These are phyloP conservation scores for Geotrichum europaeum DNA, from an alignment of 1,139 yeast genomes.

Conservation along the genomic window DNA sequence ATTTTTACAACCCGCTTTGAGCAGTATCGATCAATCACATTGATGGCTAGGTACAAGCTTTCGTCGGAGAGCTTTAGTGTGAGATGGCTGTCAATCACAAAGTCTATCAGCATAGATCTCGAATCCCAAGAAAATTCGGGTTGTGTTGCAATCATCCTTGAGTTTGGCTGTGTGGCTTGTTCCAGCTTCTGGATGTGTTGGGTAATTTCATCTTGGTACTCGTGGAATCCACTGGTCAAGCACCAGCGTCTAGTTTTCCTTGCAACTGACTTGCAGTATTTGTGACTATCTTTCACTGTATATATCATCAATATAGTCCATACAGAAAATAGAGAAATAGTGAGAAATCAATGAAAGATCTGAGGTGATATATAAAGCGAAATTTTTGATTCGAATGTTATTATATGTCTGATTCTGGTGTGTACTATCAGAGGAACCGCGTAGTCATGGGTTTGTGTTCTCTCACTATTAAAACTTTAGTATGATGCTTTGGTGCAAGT, in stretches of 20 bases:
- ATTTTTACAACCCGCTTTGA: conserved; percentile 72
- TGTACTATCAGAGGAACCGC: not conserved
- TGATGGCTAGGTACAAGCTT: conserved; percentile 79
- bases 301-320: not conserved
- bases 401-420: not conserved
- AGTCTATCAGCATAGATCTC: conserved; percentile 83
- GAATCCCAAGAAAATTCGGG: conserved; percentile 90
- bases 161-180: conserved; percentile 25
- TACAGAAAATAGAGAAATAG: no score
- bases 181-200: not conserved
- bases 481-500: no score
- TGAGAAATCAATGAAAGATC: not conserved
- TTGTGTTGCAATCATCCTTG: conserved; percentile 73
- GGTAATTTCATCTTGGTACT: not conserved
- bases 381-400: not conserved
- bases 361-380: not conserved
- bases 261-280: not conserved
- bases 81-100: conserved; percentile 71
- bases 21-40: conserved; percentile 85
- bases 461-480: not conserved
- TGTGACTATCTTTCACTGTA: not conserved
- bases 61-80: conserved; percentile 79
- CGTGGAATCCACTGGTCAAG: not conserved
- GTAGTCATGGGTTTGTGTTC: not conserved
- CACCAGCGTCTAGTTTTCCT: not conserved